Evolutionary conservation across 495 filamentous ascomycete genomes (phyloP).

Genomic region (Aspergillus ostianus): DNA sequence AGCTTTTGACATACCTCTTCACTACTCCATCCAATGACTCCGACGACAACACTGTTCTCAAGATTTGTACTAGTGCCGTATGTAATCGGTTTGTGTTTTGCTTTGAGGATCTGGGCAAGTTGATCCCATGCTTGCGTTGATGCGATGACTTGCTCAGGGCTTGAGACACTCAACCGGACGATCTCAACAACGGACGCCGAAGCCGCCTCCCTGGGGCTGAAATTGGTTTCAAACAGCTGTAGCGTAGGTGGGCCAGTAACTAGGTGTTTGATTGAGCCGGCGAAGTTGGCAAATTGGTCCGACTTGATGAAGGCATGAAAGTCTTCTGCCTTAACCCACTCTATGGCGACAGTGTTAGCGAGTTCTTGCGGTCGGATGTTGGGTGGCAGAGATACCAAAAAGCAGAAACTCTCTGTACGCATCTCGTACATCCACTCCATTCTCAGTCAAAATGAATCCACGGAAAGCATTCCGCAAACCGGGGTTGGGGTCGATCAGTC

Average conservation of each 20-base stretch:
- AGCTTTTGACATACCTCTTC: conserved; percentile 7
- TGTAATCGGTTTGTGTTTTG: neutral
- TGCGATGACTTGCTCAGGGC: neutral
- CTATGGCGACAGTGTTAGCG: neutral
- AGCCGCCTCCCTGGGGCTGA: neutral
- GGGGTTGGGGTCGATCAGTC: neutral
- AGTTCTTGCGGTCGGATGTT: no score
- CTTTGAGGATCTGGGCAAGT: neutral
- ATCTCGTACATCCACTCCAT: neutral
- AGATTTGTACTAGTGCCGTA: neutral
- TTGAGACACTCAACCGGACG: neutral
- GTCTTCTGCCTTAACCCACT: neutral
- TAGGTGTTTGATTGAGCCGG: neutral
- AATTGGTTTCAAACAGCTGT: neutral
- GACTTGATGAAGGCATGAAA: neutral
- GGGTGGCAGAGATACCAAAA: neutral
- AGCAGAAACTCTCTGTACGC: conserved; percentile 1
- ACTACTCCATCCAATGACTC: conserved; percentile 14
- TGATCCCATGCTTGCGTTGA: neutral
- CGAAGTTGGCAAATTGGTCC: neutral
- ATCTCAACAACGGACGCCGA: neutral
- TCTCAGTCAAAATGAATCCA: neutral
- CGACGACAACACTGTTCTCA: neutral
- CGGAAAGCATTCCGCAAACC: neutral
- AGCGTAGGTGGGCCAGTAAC: conserved; percentile 1